Percentiles rank a stretch among this genome's conserved stretches.
Conservation (phyloP, 2,329 filamentous ascomycete species). For the Mariannaea sp. region DNA sequence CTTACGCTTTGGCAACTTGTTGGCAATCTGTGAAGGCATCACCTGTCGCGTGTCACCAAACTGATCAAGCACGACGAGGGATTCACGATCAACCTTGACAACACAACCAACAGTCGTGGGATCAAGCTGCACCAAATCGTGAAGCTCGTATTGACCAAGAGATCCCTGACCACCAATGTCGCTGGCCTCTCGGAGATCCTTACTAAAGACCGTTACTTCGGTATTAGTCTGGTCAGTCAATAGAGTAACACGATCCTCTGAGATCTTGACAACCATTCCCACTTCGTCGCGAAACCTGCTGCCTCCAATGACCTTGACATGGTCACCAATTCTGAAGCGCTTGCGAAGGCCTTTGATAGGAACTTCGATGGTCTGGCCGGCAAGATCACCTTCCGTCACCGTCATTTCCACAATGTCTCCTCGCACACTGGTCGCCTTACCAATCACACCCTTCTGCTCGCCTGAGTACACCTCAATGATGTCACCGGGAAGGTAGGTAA, state of each 20-base stretch:
- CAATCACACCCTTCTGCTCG: slow-evolving; percentile 89
- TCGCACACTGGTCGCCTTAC: slow-evolving; percentile 82
- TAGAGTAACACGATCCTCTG: slow-evolving; percentile 88
- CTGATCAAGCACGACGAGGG: slow-evolving; percentile 87
- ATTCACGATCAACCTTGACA: slow-evolving; percentile 94
- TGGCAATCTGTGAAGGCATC: slow-evolving; percentile 89
- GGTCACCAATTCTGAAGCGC: slow-evolving; percentile 89
- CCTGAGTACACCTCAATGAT: slow-evolving; percentile 96
- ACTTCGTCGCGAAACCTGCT: slow-evolving; percentile 95
- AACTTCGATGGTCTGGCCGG: slow-evolving; percentile 86
- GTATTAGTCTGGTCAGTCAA: slow-evolving; percentile 90
- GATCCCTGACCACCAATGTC: slow-evolving; percentile 86
- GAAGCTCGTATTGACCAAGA: slow-evolving; percentile 87
- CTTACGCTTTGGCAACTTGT: slow-evolving; percentile 81
- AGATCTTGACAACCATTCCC: slow-evolving; percentile 94
- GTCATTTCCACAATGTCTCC: slow-evolving; percentile 90
- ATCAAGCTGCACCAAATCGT: slow-evolving; percentile 93
- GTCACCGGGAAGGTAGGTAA: slow-evolving; percentile 89
- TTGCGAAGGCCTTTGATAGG: slow-evolving; percentile 92
- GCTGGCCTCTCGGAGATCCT: slow-evolving; percentile 89
- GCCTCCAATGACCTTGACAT: slow-evolving; percentile 97
- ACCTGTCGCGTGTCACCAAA: slow-evolving; percentile 81
- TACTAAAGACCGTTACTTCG: slow-evolving; percentile 97
- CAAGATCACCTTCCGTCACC: slow-evolving; percentile 81
- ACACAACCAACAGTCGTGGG: slow-evolving; percentile 90